Base-by-base conservation (phyloP, 2,329 filamentous ascomycete genomes). In the Exophiala spinifera region DNA sequence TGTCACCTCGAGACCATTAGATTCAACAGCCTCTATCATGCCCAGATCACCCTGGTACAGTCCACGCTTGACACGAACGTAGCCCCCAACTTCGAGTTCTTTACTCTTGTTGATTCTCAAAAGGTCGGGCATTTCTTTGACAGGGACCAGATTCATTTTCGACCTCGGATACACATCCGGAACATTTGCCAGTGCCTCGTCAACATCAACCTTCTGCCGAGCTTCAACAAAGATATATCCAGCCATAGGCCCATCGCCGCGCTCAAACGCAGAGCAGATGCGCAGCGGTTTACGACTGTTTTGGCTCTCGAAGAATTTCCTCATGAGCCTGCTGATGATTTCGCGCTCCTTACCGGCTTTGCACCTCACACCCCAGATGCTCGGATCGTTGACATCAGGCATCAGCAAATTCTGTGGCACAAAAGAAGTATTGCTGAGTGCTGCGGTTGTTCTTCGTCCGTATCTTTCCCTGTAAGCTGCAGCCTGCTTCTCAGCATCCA, bases 81-180 rank as follows among this genome's bases (percentile, higher is more conserved):
- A 99, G 34, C 90, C 90, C 60, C 92, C 92, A 8, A 87, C 88
- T 64, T 94, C 85, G 31, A 99, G 77, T 21, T 85, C 85, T 45
- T 91, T 88, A 2, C 88, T 92, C 75, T 96, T 96, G 57, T 84
- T 86, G 23, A 95, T 89, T 48, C 91, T 85, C 15, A 99, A 79
- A n/a, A 99, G 81, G 72, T 97, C 94, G 1, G 94, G 92, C 86
- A 96, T 96, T 72, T 99, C 94, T 70, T 95, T 95, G 66, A 97
- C 91, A 46, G 94, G 89, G 39, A 99, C 90, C 48, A 97, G 77
- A 42, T 91, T 83, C 74, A 94, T 86, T 72, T 91, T 94, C 23
- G 84, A 87, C 53, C 90, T 85, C 50, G 92, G 89, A 69, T 96
- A 99, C 34, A 95, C 88, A 67, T 96, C 91, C 57, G 89, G 82